Evolutionary conservation across 2,329 filamentous ascomycete species (phyloP), one percentile per base, ranked within the genome.

Genomic region (Magnaporthales sp.): DNA sequence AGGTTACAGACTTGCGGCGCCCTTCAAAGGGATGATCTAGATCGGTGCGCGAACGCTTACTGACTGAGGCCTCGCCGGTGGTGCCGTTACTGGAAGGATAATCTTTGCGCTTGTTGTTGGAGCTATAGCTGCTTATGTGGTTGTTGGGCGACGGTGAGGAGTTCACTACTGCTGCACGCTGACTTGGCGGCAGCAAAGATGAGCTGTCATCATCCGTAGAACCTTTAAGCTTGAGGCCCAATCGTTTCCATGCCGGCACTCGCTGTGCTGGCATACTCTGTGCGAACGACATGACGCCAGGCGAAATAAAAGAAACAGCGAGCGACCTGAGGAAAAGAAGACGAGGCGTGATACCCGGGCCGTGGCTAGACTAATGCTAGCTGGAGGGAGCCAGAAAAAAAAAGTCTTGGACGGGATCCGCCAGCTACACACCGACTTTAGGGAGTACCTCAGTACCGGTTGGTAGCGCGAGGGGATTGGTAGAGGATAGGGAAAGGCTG

Each of bases 201-300:
- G 24, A 22, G 70, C 73, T 64, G 70, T 71, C 65, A 60, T 51
- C n/a, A 19, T 51, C 38, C 8, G 66, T 29, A 62, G 77, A 68
- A 68, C 73, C 76, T 76, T 86, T 87, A 77, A 86, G 84, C 80
- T 86, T 86, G 74, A 87, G 82, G 76, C 85, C 85, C 80, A 86
- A 82, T 80, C 83, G 82, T 74, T 87, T 87, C 84, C 85, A 87
- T 70, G 84, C 84, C 67, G 85, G 84, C 69, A 83, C 78, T 71
- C 79, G 79, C 74, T 80, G 79, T 69, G 77, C 73, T 76, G 79
- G 77, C 77, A 79, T 76, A 73, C 74, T 75, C 71, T 76, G 76
- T 71, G 74, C 58, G 58, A 69, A 65, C 61, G 60, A 64, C 66
- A 67, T 56, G 65, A 67, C 62, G 58, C 64, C 38, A 31, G 63